phyloP scores from a whole-genome alignment of 129 eudicot species.

The Lonicera japonica region DNA sequence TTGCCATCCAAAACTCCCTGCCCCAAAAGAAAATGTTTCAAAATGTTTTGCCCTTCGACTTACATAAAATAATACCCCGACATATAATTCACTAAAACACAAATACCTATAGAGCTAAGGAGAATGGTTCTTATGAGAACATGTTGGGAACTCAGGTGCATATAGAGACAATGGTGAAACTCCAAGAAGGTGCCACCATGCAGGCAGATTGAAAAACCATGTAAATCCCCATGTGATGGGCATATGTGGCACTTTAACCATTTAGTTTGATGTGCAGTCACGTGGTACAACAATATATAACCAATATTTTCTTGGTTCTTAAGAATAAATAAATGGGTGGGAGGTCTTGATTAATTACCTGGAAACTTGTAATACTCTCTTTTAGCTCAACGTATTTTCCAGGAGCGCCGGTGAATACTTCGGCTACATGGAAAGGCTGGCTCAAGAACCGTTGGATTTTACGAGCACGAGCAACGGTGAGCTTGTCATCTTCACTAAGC shows the following conservation, averaged over 20 bases:
- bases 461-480: slow-evolving; percentile 97
- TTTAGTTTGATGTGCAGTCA: no score
- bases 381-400: slow-evolving; percentile 93
- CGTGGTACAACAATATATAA: not conserved
- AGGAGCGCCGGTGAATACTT: slow-evolving; percentile 98
- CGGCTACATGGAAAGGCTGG: slow-evolving; percentile 99
- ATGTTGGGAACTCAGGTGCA: not conserved
- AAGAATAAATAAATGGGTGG: not conserved
- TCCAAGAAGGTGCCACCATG: not conserved
- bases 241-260: no score
- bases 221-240: no score
- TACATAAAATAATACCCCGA: not conserved
- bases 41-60: not conserved
- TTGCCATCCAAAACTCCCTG: slow-evolving; percentile 95
- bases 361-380: slow-evolving; percentile 87
- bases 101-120: not conserved
- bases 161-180: not conserved
- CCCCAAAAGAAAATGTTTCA: not conserved
- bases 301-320: not conserved
- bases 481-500: slow-evolving; percentile 94
- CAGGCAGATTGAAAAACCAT: not conserved
- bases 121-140: not conserved
- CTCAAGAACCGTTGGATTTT: slow-evolving; percentile 93
- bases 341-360: slow-evolving; percentile 40
- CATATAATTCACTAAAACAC: not conserved